Evolutionary conservation across 805 yeast genomes (phyloP), one percentile per base, ranked within the genome.

Genomic region (Ogataea pini): DNA sequence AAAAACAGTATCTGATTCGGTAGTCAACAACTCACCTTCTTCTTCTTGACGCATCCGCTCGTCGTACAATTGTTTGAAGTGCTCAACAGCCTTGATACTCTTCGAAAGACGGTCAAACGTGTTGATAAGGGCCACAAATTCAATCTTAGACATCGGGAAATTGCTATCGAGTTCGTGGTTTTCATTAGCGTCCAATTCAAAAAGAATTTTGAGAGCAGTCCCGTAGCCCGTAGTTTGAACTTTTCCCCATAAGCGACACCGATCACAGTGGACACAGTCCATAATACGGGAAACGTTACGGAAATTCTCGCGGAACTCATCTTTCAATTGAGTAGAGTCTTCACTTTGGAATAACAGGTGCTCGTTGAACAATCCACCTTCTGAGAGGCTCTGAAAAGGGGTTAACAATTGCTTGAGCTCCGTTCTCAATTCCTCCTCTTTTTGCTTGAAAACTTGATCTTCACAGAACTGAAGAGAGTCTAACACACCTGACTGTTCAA

Each of bases 251-350:
- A 94, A 74, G 61, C 97, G 80, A 68, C 99, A 94, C 63, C 97
- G 78, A 65, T 94, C 99, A 72, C 99, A 94, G 32, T 96, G 97
- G 34, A 94, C 98, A 72, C 99, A 94, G 67, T 92, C 97, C 97
- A 94, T 94, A 37, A 94, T 82, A 43, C 88, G 85, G 17, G 96
- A 84, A 19, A 94, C 95, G 64, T 94, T 94, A 62, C 82, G 84
- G 67, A 94, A 95, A 44, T 96, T 84, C 32, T 78, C 69, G 52
- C 92, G 79, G 71, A 94, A 91, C 59, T 94, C 98, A 54, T 85
- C 84, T 60, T 94, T 94, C 49, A 92, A 75, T 31, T 77, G 75
- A 36, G 75, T 78, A 1, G 72, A 65, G 12, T 64, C 58, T 13
- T 76, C 73, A 53, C 75, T 72, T 54, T 77, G 77, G 53, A 81